Evolutionary conservation across 2,329 filamentous ascomycete genomes (phyloP).

Genomic region (Microsporum audouinii): DNA sequence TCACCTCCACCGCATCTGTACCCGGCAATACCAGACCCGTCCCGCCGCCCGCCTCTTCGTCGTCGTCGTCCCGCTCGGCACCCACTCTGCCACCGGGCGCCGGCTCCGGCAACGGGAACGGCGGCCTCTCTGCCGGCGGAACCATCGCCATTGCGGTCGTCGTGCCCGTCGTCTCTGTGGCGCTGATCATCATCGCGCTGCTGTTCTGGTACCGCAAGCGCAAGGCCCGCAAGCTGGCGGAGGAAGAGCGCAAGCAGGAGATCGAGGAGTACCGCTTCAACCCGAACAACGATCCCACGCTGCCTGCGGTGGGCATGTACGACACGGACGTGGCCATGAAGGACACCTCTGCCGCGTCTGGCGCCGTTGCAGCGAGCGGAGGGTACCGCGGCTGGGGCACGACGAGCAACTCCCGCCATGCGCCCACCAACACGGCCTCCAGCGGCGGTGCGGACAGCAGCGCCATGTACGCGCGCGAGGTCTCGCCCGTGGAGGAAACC

Average conservation of each 20-base stretch:
- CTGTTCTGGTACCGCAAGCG: constrained; percentile 82
- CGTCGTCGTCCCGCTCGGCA: constrained; percentile 19
- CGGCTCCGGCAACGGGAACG: constrained; percentile 19
- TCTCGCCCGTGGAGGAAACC: constrained; percentile 55
- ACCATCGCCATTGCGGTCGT: constrained; percentile 89
- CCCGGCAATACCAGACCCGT: background rate
- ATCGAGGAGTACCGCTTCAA: constrained; percentile 97
- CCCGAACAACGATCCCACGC: constrained; percentile 84
- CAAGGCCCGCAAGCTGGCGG: constrained; percentile 70
- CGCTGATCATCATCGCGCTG: constrained; percentile 61
- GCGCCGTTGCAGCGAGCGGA: constrained; percentile 43
- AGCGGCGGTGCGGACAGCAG: constrained; percentile 53
- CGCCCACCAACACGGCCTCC: constrained; percentile 71
- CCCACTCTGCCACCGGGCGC: constrained; percentile 20
- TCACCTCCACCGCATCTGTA: constrained; percentile 16
- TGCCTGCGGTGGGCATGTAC: constrained; percentile 46
- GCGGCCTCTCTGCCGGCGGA: constrained; percentile 40
- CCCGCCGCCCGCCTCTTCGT: constrained; percentile 12
- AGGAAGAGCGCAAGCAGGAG: constrained; percentile 85
- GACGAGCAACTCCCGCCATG: constrained; percentile 64
- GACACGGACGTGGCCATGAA: constrained; percentile 23
- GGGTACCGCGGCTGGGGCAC: constrained; percentile 86
- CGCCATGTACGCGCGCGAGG: constrained; percentile 40
- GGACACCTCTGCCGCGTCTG: constrained; percentile 27
- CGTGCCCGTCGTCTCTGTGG: constrained; percentile 80